phyloP scores from a whole-genome alignment of 148 eudicot species.

The Diospyros lotus region DNA sequence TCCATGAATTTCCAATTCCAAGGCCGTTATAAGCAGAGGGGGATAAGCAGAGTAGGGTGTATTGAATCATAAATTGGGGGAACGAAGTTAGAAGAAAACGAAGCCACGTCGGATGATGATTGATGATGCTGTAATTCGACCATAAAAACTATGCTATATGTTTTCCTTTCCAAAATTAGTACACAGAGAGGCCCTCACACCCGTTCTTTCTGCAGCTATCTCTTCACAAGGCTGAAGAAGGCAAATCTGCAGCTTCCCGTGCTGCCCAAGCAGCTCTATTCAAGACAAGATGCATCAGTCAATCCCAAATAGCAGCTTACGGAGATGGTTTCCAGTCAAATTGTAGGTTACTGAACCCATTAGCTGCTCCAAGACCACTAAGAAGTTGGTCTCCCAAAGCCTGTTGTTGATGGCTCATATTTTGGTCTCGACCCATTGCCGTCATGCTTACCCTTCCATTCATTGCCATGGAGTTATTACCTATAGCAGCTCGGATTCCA shows the following conservation, averaged over 20 bases:
- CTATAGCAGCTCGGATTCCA: constrained; percentile 68
- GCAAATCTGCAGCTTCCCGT: constrained; percentile 5
- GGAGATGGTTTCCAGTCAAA: constrained; percentile 79
- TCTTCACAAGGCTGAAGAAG: constrained; percentile 17
- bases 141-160: constrained; percentile 18
- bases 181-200: constrained; percentile 8
- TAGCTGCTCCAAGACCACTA: constrained; percentile 64
- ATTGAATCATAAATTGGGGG: constrained; percentile 13
- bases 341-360: constrained; percentile 63
- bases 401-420: constrained; percentile 60
- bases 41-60: constrained; percentile 3
- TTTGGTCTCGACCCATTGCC: constrained; percentile 50
- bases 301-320: constrained; percentile 13
- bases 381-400: constrained; percentile 66
- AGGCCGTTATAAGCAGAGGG: constrained; percentile 1
- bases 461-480: constrained; percentile 47
- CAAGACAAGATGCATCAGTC: neutral
- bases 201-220: constrained; percentile 6
- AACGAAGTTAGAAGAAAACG: constrained; percentile 14
- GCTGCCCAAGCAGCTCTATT: neutral
- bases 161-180: constrained; percentile 19
- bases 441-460: constrained; percentile 66
- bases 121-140: constrained; percentile 12
- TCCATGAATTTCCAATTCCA: constrained; percentile 3
- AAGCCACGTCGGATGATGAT: constrained; percentile 11